A percentile compares a stretch with the other conserved stretches of the same genome.
These are phyloP conservation scores for Heterobasidion parviporum DNA, from an alignment of 1,284 basidiomycete genomes.

Conservation along the genomic window DNA sequence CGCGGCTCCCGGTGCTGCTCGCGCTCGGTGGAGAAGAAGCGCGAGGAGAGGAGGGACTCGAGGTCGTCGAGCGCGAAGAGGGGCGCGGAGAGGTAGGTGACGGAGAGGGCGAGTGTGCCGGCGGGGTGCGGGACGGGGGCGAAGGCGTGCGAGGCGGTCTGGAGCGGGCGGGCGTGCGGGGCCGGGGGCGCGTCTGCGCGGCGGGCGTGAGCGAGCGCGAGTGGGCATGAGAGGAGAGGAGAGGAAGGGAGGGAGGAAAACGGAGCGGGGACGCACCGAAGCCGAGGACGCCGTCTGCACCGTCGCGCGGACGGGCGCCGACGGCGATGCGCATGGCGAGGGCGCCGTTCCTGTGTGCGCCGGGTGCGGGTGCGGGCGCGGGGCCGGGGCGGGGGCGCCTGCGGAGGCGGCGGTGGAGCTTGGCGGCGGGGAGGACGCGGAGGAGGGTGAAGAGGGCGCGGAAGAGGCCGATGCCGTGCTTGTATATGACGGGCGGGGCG, in stretches of 20 bases:
- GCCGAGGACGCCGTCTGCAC: constrained; percentile 26
- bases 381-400: constrained; percentile 30
- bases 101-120: constrained; percentile 52
- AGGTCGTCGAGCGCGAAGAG: constrained; percentile 46
- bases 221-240: background rate
- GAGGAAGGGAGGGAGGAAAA: background rate
- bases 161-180: constrained; percentile 31
- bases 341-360: constrained; percentile 41
- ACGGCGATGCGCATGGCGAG: constrained; percentile 44
- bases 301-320: background rate
- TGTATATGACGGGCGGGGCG: constrained; percentile 70
- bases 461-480: constrained; percentile 73
- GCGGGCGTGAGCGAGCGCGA: no score
- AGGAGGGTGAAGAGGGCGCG: constrained; percentile 66
- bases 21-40: constrained; percentile 47
- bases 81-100: constrained; percentile 60
- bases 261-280: constrained; percentile 23
- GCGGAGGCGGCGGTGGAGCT: constrained; percentile 52
- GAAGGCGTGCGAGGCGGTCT: constrained; percentile 47
- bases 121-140: constrained; percentile 57
- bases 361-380: constrained; percentile 30
- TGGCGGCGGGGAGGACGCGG: constrained; percentile 67
- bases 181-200: constrained; percentile 32
- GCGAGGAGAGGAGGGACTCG: constrained; percentile 36
- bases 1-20: no score